Base-by-base conservation (phyloP, 1,139 yeast species). In the Yamadazyma trypodendri region DNA sequence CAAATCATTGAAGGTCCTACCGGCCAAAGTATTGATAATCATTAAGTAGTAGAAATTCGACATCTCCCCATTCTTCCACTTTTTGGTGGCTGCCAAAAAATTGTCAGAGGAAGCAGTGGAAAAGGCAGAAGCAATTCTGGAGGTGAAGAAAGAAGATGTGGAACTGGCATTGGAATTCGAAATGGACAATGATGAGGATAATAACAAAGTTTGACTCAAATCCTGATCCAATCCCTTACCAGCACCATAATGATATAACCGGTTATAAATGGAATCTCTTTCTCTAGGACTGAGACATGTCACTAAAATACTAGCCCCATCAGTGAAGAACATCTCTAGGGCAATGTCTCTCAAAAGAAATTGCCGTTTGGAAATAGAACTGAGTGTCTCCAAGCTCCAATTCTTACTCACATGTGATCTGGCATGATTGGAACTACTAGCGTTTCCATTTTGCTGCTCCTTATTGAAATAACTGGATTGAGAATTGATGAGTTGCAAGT, bases 1-100 rank as follows among this genome's bases (percentile, higher is more conserved):
- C 39, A 87, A 60, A 55, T 87, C 96, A 57, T 87, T 87, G 56
- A 81, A 85, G 0, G 96, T 86, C 48, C 96, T 65, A 0, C 96
- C 96, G 0, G 96, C 94, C 38, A 87, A 58, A 0, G 94, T 85
- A 52, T 87, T 87, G 18, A 87, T 65, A 15, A 84, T 72, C 79
- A 86, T 83, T 48, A 87, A 62, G 51, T 87, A 87, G 53, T 81
- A 83, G 49, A 87, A 87, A 54, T 87, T 87, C 1, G 95, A 84
- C 55, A 87, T 74, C 46, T 81, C 81, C 1, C 95, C 95, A 39
- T 60, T 64, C 46, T 68, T 74, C 96, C 96, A 87, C 48, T 77
- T 75, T 44, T 67, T 72, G 0, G 95, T 82, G 0, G 84, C 80
- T 2, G 72, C 60, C 12, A 73, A 62, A n/a, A 70, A 62, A 32